These are phyloP conservation scores for Botrytis cinerea DNA, from an alignment of 2,329 filamentous ascomycete genomes.

Conservation along the genomic window DNA sequence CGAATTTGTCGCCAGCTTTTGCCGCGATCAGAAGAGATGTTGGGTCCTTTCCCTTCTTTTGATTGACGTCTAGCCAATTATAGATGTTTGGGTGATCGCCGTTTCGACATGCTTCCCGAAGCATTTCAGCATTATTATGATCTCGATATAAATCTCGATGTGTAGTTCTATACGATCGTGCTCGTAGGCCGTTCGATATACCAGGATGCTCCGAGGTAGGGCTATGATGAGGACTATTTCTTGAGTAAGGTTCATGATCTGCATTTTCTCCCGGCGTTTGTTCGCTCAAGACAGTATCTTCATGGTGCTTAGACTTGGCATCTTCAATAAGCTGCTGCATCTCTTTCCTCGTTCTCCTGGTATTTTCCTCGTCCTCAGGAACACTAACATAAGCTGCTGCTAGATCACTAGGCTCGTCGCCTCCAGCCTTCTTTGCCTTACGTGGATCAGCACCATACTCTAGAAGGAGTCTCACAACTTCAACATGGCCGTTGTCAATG, in stretches of 20 bases:
- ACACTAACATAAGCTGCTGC: constrained; percentile 62
- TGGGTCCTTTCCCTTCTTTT: constrained; percentile 62
- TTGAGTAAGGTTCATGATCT: constrained; percentile 51
- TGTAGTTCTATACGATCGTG: constrained; percentile 61
- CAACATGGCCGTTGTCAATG: constrained; percentile 90
- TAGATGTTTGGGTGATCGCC: constrained; percentile 64
- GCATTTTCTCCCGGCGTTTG: constrained; percentile 45
- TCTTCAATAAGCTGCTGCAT: constrained; percentile 71
- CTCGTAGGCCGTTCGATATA: constrained; percentile 47
- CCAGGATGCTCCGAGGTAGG: constrained; percentile 45
- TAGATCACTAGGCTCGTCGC: constrained; percentile 86
- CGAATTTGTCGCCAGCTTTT: constrained; percentile 78
- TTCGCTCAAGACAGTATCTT: constrained; percentile 60
- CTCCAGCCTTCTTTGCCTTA: constrained; percentile 79
- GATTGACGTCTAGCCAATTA: constrained; percentile 57
- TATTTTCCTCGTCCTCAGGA: constrained; percentile 56
- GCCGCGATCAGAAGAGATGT: constrained; percentile 89
- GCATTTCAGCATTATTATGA: constrained; percentile 52
- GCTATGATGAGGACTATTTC: constrained; percentile 60
- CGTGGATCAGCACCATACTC: constrained; percentile 88
- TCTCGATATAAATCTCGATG: constrained; percentile 64
- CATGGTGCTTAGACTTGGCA: constrained; percentile 53
- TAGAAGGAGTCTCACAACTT: constrained; percentile 81
- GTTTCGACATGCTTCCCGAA: constrained; percentile 60
- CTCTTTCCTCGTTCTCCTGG: constrained; percentile 47